phyloP scores from a whole-genome alignment of 2,329 filamentous ascomycete species.

The Fusarium aywerte region DNA sequence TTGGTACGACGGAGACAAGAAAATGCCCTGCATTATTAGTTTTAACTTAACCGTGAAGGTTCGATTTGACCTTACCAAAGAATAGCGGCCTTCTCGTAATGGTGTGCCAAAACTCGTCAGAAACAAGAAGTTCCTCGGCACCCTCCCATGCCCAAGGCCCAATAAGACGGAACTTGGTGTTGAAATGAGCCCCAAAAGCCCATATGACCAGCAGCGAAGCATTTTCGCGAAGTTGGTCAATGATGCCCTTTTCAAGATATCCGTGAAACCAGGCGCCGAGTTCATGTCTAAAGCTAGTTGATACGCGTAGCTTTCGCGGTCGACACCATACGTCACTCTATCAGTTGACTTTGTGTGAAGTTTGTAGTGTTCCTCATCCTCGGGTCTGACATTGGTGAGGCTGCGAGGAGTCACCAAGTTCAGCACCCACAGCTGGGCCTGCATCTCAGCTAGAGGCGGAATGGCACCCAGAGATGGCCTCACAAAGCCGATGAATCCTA shows the following conservation, averaged over 20 bases:
- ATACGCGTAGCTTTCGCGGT: neutral
- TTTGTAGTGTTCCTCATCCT: neutral
- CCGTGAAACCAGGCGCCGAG: neutral
- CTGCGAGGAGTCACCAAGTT: neutral
- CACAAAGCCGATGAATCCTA: neutral
- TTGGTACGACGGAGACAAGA: neutral
- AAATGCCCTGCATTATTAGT: neutral
- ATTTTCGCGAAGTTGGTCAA: fast-evolving
- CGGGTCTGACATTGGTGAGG: neutral
- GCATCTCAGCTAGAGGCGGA: neutral
- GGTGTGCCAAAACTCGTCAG: neutral
- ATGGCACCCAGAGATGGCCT: neutral
- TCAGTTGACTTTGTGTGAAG: neutral
- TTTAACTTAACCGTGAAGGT: fast-evolving
- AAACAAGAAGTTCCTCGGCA: neutral
- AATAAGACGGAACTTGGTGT: neutral
- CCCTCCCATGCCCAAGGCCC: fast-evolving
- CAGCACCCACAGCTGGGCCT: neutral
- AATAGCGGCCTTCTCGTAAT: neutral
- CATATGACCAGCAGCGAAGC: neutral
- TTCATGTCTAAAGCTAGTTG: neutral
- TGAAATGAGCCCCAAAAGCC: neutral
- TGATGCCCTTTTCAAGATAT: neutral
- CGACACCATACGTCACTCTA: neutral
- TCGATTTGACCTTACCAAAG: too few relatives aligned